Evolutionary conservation across 345 rosid genomes (phyloP).

Genomic region (Theobroma cacao): DNA sequence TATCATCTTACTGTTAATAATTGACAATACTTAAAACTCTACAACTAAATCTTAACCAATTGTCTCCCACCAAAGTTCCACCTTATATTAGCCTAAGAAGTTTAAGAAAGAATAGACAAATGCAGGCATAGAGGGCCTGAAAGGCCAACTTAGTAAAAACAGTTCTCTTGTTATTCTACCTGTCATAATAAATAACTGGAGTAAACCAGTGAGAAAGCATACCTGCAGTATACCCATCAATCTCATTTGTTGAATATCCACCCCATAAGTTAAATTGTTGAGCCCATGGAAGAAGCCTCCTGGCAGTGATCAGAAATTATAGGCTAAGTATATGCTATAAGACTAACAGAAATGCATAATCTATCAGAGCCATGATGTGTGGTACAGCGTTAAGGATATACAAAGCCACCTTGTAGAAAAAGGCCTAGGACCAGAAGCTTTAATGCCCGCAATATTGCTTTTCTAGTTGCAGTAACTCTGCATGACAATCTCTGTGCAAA

Average conservation of each 20-base stretch:
- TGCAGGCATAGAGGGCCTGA: background rate
- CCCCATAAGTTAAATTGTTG: slow-evolving; percentile 60
- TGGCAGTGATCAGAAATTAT: slow-evolving; percentile 22
- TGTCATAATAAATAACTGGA: background rate
- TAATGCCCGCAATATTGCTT: slow-evolving; percentile 52
- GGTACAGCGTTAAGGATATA: background rate
- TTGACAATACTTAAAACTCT: background rate
- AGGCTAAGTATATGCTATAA: too few relatives aligned
- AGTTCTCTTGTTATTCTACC: background rate
- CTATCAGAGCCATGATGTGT: slow-evolving; percentile 1
- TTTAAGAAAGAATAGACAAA: background rate
- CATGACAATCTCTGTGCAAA: slow-evolving; percentile 47
- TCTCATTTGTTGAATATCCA: slow-evolving; percentile 57
- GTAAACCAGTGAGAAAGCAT: slow-evolving; percentile 1
- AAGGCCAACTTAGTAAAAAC: background rate
- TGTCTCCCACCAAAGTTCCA: background rate
- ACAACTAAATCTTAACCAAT: background rate
- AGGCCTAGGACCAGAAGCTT: slow-evolving; percentile 66
- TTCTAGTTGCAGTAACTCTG: slow-evolving; percentile 59
- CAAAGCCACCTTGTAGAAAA: slow-evolving; percentile 70
- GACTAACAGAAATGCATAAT: background rate
- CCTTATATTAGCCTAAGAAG: background rate
- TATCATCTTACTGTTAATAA: slow-evolving; percentile 10
- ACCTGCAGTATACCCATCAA: slow-evolving; percentile 88
- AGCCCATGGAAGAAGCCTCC: slow-evolving; percentile 85